Evolutionary conservation across 2,329 filamentous ascomycete species (phyloP), one percentile per base, ranked within the genome.

Genomic region (Aspergillus neoniger): DNA sequence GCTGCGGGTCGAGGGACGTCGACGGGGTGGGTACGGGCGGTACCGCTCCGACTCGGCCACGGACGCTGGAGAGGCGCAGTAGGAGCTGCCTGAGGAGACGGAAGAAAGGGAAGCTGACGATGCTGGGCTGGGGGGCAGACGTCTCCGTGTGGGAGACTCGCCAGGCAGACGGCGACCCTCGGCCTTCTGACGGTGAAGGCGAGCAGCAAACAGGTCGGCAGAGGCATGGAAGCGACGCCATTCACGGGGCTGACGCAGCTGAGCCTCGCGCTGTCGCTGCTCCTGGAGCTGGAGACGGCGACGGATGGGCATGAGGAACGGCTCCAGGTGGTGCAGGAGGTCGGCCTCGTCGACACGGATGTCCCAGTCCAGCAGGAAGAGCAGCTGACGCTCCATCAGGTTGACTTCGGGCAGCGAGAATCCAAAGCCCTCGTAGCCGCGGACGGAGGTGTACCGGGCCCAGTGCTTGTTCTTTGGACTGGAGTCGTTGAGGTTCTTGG

Each of bases 381-480:
- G 88, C 30, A 99, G 85, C 80, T 99, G 95, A 85, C 96, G 96
- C 85, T 99, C 95, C 95, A 99, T 99, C 64, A 98, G 85, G 82
- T 99, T 99, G 71, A 99, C 95, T 80, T 99, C 95, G 38, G 91
- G 95, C 68, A 93, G 85, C 71, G 88, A 94, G 83, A 99, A 98
- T 69, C 92, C 91, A 72, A 98, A 99, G 72, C 83, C 86, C 10
- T 88, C 87, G 76, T 83, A 89, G 57, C 85, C 86, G 64, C 83
- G 84, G 69, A 96, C 88, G 70, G 88, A 81, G 62, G 90, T 96
- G 83, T 98, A 99, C 71, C 88, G 89, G 66, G 95, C 93, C 95
- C 95, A 99, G 84, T 99, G 95, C 88, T 98, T 98, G 86, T 99
- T 99, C 88, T 98, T 98, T 65, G 95, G 95, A 12, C 92, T 97